These are phyloP conservation scores for Cardamine occulta DNA, from an alignment of 345 rosid species.

Conservation along the genomic window DNA sequence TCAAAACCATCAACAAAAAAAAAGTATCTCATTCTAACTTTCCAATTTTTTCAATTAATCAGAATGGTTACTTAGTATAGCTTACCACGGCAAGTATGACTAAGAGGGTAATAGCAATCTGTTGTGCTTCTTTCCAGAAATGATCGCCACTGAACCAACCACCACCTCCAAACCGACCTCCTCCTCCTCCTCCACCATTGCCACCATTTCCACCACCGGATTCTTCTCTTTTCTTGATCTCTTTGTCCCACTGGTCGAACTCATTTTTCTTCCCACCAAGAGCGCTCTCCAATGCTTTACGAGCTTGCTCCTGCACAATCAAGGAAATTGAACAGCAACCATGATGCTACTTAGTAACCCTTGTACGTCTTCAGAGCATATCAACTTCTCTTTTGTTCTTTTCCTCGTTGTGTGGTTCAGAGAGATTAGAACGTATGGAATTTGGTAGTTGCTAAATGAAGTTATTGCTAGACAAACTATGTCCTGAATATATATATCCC, in stretches of 20 bases:
- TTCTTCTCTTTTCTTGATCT: slow-evolving; percentile 87
- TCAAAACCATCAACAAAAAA: neutral
- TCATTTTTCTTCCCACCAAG: slow-evolving; percentile 89
- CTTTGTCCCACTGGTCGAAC: slow-evolving; percentile 81
- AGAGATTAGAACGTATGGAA: neutral
- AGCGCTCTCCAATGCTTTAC: slow-evolving; percentile 83
- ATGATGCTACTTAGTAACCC: neutral
- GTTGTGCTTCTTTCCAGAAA: slow-evolving; percentile 82
- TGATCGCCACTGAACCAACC: slow-evolving; percentile 79
- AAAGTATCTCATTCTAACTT: neutral
- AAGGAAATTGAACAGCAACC: neutral
- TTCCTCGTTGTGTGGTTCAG: no score
- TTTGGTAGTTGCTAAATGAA: neutral
- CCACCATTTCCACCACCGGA: slow-evolving; percentile 62
- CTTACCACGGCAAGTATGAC: slow-evolving; percentile 73
- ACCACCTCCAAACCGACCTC: slow-evolving; percentile 92
- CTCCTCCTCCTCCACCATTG: slow-evolving; percentile 69
- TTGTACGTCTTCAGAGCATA: neutral
- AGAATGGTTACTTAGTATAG: neutral
- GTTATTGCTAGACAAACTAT: neutral
- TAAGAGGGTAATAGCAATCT: slow-evolving; percentile 62
- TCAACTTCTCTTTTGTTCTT: neutral
- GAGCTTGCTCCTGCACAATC: slow-evolving; percentile 78
- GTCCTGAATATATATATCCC: neutral
- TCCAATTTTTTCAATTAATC: neutral